phyloP scores from a whole-genome alignment of 805 yeast genomes.

The Debaryomyces prosopidis region DNA sequence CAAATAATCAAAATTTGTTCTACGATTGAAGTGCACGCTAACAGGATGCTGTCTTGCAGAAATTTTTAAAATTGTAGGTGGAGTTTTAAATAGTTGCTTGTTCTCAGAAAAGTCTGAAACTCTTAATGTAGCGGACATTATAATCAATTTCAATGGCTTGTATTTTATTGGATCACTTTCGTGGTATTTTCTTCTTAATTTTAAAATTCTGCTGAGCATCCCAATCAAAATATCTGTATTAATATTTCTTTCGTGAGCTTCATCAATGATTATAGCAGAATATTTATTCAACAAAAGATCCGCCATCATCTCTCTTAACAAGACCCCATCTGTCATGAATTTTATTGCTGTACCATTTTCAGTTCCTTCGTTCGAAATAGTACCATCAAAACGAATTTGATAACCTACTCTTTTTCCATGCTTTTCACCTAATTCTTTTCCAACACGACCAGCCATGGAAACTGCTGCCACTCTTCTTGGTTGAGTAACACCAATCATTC shows the following conservation, averaged over 20 bases:
- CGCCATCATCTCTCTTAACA: constrained; percentile 87
- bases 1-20: constrained; percentile 74
- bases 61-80: constrained; percentile 88
- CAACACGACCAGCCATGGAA: constrained; percentile 83
- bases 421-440: constrained; percentile 65
- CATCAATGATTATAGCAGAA: constrained; percentile 88
- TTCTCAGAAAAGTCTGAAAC: constrained; percentile 93
- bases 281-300: constrained; percentile 82
- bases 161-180: constrained; percentile 44
- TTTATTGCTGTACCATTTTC: constrained; percentile 64
- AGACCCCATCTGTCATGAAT: constrained; percentile 94
- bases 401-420: constrained; percentile 72
- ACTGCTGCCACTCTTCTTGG: constrained; percentile 95
- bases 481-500: constrained; percentile 96
- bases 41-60: constrained; percentile 96
- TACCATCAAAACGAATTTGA: constrained; percentile 80
- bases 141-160: constrained; percentile 74
- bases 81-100: constrained; percentile 55
- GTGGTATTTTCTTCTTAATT: constrained; percentile 60
- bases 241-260: constrained; percentile 95
- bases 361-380: constrained; percentile 50
- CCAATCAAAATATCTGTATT: constrained; percentile 97
- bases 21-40: constrained; percentile 81
- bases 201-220: constrained; percentile 83
- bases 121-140: constrained; percentile 96